Evolutionary conservation across 495 filamentous ascomycete genomes (phyloP).

Genomic region (Delitschia confertaspora): DNA sequence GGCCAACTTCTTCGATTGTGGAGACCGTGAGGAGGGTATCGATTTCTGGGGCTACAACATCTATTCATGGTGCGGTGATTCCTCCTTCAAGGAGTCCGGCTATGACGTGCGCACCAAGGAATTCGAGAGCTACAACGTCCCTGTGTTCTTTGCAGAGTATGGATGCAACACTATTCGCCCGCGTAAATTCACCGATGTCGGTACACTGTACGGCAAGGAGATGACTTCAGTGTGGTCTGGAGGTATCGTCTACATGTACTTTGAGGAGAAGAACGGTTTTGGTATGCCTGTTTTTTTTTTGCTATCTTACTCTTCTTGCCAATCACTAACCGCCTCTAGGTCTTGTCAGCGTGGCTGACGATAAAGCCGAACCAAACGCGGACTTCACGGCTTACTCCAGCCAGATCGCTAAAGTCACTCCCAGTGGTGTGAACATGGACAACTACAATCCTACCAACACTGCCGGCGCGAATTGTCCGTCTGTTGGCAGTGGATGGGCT

Average conservation of each 20-base stretch:
- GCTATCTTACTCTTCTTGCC: background rate
- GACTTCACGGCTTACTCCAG: conserved; percentile 70
- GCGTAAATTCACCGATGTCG: conserved; percentile 80
- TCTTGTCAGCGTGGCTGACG: conserved; percentile 57
- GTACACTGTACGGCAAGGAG: conserved; percentile 63
- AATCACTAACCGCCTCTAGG: conserved; percentile 32
- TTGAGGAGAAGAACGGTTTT: conserved; percentile 83
- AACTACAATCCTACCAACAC: conserved; percentile 74
- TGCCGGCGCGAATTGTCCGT: conserved; percentile 62
- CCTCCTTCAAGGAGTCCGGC: conserved; percentile 60
- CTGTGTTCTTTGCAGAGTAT: conserved; percentile 96
- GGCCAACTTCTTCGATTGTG: conserved; percentile 90
- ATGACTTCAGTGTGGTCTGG: conserved; percentile 87
- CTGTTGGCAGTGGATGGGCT: conserved; percentile 53
- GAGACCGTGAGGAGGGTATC: conserved; percentile 52
- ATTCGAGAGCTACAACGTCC: conserved; percentile 79
- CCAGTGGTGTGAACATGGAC: conserved; percentile 52
- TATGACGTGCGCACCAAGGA: conserved; percentile 72
- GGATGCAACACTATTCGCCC: conserved; percentile 76
- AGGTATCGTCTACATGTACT: conserved; percentile 97
- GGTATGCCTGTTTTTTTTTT: conserved; percentile 42
- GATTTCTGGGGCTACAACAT: conserved; percentile 99
- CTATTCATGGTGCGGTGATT: conserved; percentile 94
- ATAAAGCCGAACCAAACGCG: conserved; percentile 49
- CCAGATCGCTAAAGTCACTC: conserved; percentile 59